Evolutionary conservation across 106 monocot species (phyloP), one percentile per base, ranked within the genome.

Genomic region (Allium fistulosum): DNA sequence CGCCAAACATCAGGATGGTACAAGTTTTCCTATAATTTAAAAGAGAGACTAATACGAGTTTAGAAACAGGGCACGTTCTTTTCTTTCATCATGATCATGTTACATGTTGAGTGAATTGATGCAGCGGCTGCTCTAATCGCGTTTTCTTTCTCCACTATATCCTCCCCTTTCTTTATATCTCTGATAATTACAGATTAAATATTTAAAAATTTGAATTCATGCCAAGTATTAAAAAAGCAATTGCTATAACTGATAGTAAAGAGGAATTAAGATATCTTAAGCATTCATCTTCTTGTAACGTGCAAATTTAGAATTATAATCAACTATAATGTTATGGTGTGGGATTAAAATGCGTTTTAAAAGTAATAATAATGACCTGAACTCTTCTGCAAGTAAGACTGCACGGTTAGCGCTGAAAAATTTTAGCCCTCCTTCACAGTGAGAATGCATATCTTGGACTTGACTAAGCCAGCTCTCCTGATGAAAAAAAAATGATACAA

Each of bases 51-150:
- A 27, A 8, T 12, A 7, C 22, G n/a, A 65, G 13, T 13, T 85
- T 63, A 85, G 69, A 72, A 83, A 55, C 78, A 85, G 17, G 88
- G 66, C 57, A 79, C 59, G 48, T 92, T 5, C 37, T 55, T 86
- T 63, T 83, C 76, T 57, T 65, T 70, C 14, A 77, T 81, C 79
- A 81, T 79, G 68, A 84, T 76, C 62, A 93, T 65, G 73, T 73
- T 86, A 72, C 89, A 79, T 49, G 89, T 86, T 10, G 93, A 93
- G 66, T 93, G 89, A 55, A 93, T 79, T 48, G 93, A 93, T 58
- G 93, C 93, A 17, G 93, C 93, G 48, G 93, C 88, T 61, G 93
- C 89, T 53, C 74, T 74, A 26, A 93, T 80, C 17, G 84, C 86
- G 62, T 61, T 69, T 63, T 84, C 86, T 46, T 49, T 71, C 52